Base-by-base conservation (phyloP, 1,139 yeast genomes). In the Diutina rugosa region DNA sequence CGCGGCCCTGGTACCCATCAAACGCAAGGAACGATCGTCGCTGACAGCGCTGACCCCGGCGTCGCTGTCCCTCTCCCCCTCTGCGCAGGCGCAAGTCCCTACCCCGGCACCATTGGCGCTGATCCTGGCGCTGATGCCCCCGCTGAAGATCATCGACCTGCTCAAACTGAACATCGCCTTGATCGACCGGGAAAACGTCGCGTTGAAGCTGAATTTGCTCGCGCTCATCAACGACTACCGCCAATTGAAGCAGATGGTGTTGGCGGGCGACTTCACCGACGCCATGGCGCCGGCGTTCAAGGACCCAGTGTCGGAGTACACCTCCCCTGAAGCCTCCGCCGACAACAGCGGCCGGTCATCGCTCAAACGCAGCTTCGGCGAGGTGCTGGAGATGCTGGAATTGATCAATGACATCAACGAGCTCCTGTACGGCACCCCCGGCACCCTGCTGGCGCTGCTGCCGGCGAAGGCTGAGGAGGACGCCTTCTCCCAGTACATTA, bases 1-100 rank as follows among this genome's bases (percentile, higher is more conserved):
- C 61, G 82, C 87, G 0, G 87, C 88, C 0, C 86, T 86, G 1
- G 79, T 85, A 51, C 87, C 88, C 65, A 74, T 96, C 58, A 90
- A 90, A 69, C 96, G 96, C 0, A 44, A 16, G n/a, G 41, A 35
- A 8, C 41, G 41, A 2, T 28, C 8, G 26, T 16, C 46, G 26
- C 26, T 18, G 46, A 45, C 46, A n/a, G 46, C 26, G n/a, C 26
- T 18, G 46, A 45, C 26, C 21, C 12, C 46, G 26, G 21, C 46
- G 21, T 7, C 46, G 26, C 26, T 18, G 21, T 18, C 26, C 10
- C 12, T 10, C 16, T 9, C 26, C 21, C 30, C 49, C 2, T 26
- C n/a, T 29, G n/a, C 49, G 30, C 16, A n/a, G 16, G 21, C 46
- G 9, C 26, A 28, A 26, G 35, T 26, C 38, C n/a, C 41, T 12